phyloP scores from a whole-genome alignment of 768 basidiomycete species.

The Auriscalpium vulgare region DNA sequence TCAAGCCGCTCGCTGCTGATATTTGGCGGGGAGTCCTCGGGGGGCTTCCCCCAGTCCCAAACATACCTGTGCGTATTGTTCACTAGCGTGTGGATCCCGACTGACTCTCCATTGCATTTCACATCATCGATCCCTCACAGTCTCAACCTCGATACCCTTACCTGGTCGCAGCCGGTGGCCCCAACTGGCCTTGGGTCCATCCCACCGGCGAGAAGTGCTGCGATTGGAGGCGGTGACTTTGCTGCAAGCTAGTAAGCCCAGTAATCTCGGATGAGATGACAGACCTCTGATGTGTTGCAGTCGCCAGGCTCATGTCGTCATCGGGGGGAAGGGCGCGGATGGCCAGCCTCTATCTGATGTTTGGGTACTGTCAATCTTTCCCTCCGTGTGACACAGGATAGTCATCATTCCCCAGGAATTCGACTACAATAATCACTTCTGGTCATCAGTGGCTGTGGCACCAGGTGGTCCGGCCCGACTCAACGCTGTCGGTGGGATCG shows the following conservation, averaged over 20 bases:
- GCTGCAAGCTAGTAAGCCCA: constrained; percentile 74
- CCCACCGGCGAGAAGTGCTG: constrained; percentile 59
- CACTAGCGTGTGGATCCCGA: background rate
- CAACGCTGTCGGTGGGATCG: constrained; percentile 71
- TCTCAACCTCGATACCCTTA: constrained; percentile 51
- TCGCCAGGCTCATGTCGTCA: constrained; percentile 65
- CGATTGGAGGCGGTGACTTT: constrained; percentile 58
- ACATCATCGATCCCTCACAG: constrained; percentile 26
- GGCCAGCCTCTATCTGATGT: constrained; percentile 53
- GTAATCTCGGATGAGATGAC: constrained; percentile 3
- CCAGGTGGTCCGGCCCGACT: constrained; percentile 48
- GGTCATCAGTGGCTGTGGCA: constrained; percentile 48
- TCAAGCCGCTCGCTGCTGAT: constrained; percentile 51
- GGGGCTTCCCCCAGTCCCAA: constrained; percentile 51
- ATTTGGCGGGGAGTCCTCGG: constrained; percentile 69
- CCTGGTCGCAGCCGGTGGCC: constrained; percentile 53
- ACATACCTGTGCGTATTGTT: constrained; percentile 54
- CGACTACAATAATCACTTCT: constrained; percentile 70
- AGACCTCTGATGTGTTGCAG: constrained; percentile 29
- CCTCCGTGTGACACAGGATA: constrained; percentile 8
- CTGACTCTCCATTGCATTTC: background rate
- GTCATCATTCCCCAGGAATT: constrained; percentile 47
- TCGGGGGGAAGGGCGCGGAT: constrained; percentile 58
- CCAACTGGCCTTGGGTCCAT: constrained; percentile 35
- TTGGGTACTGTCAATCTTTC: constrained; percentile 47